Percentiles rank a stretch among this genome's conserved stretches.
These are phyloP conservation scores for Boletales sp. DNA, from an alignment of 768 basidiomycete species.

Conservation along the genomic window DNA sequence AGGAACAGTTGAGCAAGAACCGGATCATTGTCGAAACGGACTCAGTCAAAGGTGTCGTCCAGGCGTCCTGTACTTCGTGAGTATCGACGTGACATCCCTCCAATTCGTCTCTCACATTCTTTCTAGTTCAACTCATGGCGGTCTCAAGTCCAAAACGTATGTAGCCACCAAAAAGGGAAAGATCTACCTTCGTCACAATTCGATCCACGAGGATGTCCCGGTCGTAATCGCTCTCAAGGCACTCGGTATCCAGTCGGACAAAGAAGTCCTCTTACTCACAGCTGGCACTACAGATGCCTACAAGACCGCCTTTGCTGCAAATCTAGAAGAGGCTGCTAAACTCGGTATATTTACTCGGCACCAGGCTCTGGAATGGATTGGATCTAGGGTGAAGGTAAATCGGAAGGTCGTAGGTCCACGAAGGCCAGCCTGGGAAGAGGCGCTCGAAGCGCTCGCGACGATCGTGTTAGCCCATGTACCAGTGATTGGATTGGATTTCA, in stretches of 20 bases:
- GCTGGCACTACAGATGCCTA: slow-evolving; percentile 90
- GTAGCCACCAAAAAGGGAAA: slow-evolving; percentile 92
- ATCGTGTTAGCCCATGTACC: slow-evolving; percentile 97
- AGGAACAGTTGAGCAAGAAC: slow-evolving; percentile 98
- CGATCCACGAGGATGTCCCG: slow-evolving; percentile 94
- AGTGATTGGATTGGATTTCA: slow-evolving; percentile 83
- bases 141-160: slow-evolving; percentile 95
- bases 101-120: slow-evolving; percentile 9
- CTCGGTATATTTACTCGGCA: slow-evolving; percentile 88
- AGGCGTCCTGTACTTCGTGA: slow-evolving; percentile 95
- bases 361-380: slow-evolving; percentile 94
- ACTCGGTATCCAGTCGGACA: slow-evolving; percentile 93
- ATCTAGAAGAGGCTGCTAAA: slow-evolving; percentile 91
- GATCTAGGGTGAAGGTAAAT: slow-evolving; percentile 87
- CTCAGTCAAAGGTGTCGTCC: slow-evolving; percentile 81
- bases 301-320: slow-evolving; percentile 82
- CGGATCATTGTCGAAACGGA: slow-evolving; percentile 98
- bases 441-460: slow-evolving; percentile 92
- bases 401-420: slow-evolving; percentile 76
- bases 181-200: slow-evolving; percentile 97
- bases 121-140: slow-evolving; percentile 71
- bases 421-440: slow-evolving; percentile 90
- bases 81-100: slow-evolving; percentile 28
- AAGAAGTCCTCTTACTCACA: slow-evolving; percentile 92
- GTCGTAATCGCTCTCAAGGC: slow-evolving; percentile 96